phyloP scores from a whole-genome alignment of 2,329 filamentous ascomycete genomes.

The Colletotrichum sp. region DNA sequence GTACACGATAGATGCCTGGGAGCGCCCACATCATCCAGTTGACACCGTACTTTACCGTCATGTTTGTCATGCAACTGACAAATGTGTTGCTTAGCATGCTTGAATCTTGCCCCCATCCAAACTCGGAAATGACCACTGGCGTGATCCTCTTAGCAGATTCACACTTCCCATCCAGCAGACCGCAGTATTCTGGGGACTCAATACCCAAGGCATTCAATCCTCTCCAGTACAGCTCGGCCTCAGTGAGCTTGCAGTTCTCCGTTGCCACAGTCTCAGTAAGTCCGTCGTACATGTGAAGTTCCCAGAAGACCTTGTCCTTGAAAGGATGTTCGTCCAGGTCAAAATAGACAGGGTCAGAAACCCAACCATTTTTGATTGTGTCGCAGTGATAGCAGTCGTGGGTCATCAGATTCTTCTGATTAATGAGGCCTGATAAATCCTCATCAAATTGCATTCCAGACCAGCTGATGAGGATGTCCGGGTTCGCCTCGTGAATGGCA shows the following conservation, averaged over 20 bases:
- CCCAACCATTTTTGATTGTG: not conserved
- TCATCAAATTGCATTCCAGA: not conserved
- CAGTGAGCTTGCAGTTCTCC: slow-evolving; percentile 49
- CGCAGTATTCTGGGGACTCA: slow-evolving; percentile 34
- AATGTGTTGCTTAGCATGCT: not conserved
- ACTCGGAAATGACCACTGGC: not conserved
- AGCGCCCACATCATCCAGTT: not conserved
- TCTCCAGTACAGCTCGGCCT: slow-evolving; percentile 51
- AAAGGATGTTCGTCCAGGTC: not conserved
- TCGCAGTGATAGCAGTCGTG: not conserved
- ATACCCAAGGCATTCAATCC: slow-evolving; percentile 53
- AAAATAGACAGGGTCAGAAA: not conserved
- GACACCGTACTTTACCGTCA: not conserved
- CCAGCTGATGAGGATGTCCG: not conserved
- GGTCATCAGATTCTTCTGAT: not conserved
- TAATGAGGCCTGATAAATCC: not conserved
- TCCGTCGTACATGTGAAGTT: not conserved
- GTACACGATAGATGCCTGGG: not conserved
- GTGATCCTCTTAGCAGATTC: not conserved
- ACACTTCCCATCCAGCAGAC: not conserved
- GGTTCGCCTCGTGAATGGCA: not conserved
- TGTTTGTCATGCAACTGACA: not conserved
- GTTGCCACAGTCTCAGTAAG: slow-evolving; percentile 45
- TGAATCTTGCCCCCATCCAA: not conserved
- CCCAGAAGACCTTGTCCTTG: not conserved